A percentile compares a stretch with the other conserved stretches of the same genome.
These are phyloP conservation scores for Musa balbisiana DNA, from an alignment of 202 grass and related monocot species.

Conservation along the genomic window DNA sequence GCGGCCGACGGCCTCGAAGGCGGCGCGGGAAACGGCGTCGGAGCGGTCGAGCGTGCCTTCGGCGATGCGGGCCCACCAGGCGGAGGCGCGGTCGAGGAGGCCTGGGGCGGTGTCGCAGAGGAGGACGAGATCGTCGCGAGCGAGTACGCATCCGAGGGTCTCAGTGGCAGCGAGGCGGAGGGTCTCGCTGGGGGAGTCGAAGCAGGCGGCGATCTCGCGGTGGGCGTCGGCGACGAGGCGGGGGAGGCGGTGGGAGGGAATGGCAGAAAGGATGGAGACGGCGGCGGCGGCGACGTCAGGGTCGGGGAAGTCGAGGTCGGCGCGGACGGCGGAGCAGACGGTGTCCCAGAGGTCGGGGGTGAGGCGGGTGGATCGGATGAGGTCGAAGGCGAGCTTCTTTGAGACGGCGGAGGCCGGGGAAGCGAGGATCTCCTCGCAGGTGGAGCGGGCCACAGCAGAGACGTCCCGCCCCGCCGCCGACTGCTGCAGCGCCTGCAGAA, in stretches of 20 bases:
- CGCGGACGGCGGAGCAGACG: slow-evolving; percentile 60
- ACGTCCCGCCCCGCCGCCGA: slow-evolving; percentile 84
- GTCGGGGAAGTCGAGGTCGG: slow-evolving; percentile 84
- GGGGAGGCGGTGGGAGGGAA: slow-evolving; percentile 74
- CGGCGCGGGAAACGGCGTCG: slow-evolving; percentile 51
- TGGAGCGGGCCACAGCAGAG: slow-evolving; percentile 64
- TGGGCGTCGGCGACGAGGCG: slow-evolving; percentile 75
- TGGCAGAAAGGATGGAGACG: slow-evolving; percentile 68
- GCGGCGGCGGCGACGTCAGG: slow-evolving; percentile 84
- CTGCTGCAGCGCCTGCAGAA: slow-evolving; percentile 84
- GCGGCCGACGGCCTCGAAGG: slow-evolving; percentile 68
- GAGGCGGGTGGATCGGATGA: slow-evolving; percentile 75
- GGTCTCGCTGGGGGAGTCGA: slow-evolving; percentile 60
- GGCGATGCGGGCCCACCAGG: slow-evolving; percentile 78
- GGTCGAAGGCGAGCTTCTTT: slow-evolving; percentile 87
- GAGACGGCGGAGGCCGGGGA: slow-evolving; percentile 71
- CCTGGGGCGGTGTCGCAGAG: slow-evolving; percentile 68
- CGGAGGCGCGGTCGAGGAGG: slow-evolving; percentile 68
- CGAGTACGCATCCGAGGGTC: slow-evolving; percentile 72
- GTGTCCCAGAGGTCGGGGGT: slow-evolving; percentile 92
- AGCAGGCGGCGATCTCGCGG: slow-evolving; percentile 50
- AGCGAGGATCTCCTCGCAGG: slow-evolving; percentile 70
- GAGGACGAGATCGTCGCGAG: slow-evolving; percentile 81
- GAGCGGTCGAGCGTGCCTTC: slow-evolving; percentile 61
- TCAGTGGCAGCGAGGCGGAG: slow-evolving; percentile 74